Conservation (phyloP, 495 filamentous ascomycete genomes). For the Astrothelium subdiscretum region DNA sequence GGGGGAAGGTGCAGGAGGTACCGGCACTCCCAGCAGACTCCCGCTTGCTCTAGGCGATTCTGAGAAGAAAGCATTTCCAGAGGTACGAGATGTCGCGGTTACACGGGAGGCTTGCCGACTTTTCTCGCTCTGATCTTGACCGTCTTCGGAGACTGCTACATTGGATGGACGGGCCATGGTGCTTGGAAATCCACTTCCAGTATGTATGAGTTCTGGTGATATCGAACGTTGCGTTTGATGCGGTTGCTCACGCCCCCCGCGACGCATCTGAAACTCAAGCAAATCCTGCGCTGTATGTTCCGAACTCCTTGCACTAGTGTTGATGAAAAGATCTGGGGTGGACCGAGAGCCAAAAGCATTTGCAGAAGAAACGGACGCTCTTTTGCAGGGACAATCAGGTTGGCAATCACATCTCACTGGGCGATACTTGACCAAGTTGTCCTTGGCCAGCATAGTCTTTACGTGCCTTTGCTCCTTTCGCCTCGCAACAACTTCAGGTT, state of each 20-base stretch:
- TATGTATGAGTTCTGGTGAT: background rate
- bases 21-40: background rate
- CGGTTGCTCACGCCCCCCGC: background rate
- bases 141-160: background rate
- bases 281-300: background rate
- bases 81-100: background rate
- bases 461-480: background rate
- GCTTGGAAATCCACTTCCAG: background rate
- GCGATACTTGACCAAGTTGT: background rate
- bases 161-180: background rate
- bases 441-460: background rate
- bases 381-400: background rate
- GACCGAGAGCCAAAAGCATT: background rate
- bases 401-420: background rate
- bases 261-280: background rate
- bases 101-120: background rate
- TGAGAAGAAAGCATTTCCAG: background rate
- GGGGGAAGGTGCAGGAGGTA: background rate
- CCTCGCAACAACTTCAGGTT: background rate
- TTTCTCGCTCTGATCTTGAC: background rate
- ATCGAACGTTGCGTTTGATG: background rate
- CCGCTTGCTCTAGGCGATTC: background rate
- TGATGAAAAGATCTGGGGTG: background rate
- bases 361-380: background rate
- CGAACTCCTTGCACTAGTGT: background rate